phyloP scores from a whole-genome alignment of 345 rosid species.

The Limnanthes douglasii region DNA sequence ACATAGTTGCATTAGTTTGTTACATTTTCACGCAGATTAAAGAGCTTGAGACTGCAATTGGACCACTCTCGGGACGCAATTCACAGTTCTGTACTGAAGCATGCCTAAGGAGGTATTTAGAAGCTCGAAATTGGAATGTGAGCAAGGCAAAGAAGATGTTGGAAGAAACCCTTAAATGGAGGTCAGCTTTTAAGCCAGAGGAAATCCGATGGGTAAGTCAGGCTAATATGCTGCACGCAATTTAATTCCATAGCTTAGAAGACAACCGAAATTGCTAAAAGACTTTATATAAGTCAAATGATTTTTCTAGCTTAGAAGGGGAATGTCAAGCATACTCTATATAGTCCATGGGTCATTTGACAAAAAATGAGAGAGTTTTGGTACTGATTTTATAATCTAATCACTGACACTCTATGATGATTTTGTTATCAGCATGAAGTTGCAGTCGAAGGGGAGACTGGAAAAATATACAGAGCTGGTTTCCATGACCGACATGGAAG shows the following conservation, averaged over 20 bases:
- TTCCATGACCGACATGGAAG: slow-evolving; percentile 80
- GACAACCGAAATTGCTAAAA: too few relatives aligned
- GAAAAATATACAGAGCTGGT: slow-evolving; percentile 70
- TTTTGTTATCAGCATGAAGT: slow-evolving; percentile 41
- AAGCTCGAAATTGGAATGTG: slow-evolving; percentile 75
- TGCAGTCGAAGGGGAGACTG: slow-evolving; percentile 84
- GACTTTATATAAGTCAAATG: too few relatives aligned
- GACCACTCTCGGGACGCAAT: slow-evolving; percentile 37
- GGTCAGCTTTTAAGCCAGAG: slow-evolving; percentile 70
- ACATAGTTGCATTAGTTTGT: too few relatives aligned
- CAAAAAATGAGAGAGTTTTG: too few relatives aligned
- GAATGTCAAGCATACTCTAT: too few relatives aligned
- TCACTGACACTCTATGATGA: slow-evolving; percentile 1
- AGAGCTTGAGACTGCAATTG: slow-evolving; percentile 48
- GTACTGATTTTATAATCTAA: too few relatives aligned
- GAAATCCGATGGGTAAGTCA: slow-evolving; percentile 75
- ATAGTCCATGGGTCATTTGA: too few relatives aligned
- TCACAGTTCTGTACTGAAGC: slow-evolving; percentile 50
- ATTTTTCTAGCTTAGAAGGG: too few relatives aligned
- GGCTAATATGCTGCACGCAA: too few relatives aligned
- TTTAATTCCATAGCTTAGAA: too few relatives aligned
- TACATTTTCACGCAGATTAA: slow-evolving; percentile 40
- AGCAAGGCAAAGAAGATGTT: slow-evolving; percentile 77
- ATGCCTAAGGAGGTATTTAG: slow-evolving; percentile 77
- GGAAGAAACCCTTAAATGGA: slow-evolving; percentile 70